These are phyloP conservation scores for Mortierella sp. DNA, from an alignment of 371 early-diverging fungal genomes.

Conservation along the genomic window DNA sequence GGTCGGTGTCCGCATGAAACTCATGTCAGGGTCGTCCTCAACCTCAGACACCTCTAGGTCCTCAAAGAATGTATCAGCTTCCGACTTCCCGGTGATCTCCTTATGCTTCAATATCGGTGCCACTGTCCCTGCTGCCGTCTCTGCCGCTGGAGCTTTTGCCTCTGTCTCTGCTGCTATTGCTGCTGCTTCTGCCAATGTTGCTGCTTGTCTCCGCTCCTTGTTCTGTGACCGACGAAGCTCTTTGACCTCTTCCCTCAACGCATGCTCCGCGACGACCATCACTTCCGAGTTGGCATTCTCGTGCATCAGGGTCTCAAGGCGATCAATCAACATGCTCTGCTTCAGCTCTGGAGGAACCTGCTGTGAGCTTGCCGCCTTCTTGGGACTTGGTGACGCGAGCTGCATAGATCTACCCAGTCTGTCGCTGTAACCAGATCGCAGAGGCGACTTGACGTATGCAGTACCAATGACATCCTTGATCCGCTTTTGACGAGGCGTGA, in stretches of 20 bases:
- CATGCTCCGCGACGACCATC: slow-evolving; percentile 43
- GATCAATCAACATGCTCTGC: slow-evolving; percentile 34
- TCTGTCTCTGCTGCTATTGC: background rate
- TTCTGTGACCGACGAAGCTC: slow-evolving; percentile 30
- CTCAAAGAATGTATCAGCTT: slow-evolving; percentile 6
- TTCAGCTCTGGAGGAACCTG: slow-evolving; percentile 28
- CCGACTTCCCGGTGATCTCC: background rate
- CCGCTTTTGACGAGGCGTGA: slow-evolving; percentile 26
- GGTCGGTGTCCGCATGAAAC: slow-evolving; percentile 23
- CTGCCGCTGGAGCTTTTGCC: background rate
- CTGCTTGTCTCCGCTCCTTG: slow-evolving; percentile 26
- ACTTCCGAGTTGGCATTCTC: slow-evolving; percentile 34
- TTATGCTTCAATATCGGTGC: background rate
- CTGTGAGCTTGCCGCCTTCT: slow-evolving; percentile 7
- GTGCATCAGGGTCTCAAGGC: slow-evolving; percentile 43
- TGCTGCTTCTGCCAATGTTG: background rate
- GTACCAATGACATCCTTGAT: slow-evolving; percentile 31
- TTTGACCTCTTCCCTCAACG: slow-evolving; percentile 37
- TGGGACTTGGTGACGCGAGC: background rate
- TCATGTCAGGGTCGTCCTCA: background rate
- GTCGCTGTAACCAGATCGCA: background rate
- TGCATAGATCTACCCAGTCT: background rate
- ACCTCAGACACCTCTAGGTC: background rate
- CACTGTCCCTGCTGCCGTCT: background rate
- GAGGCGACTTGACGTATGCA: background rate